Evolutionary conservation across 2,329 filamentous ascomycete species (phyloP).

Genomic region (Metarhizium rileyi): DNA sequence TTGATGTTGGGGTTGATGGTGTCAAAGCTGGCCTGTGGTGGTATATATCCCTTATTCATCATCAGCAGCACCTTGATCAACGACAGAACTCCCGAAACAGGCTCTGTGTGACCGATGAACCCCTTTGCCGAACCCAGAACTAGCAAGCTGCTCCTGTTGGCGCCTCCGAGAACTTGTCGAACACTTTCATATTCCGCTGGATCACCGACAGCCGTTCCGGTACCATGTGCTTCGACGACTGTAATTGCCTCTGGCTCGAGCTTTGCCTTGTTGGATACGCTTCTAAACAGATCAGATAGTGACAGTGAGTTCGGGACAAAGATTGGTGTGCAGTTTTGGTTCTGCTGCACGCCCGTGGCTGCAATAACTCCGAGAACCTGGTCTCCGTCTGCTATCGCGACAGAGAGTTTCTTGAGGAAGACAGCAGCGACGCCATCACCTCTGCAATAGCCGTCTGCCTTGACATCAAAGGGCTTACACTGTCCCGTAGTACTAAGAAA

Average conservation of each 20-base stretch:
- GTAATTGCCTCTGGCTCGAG: conserved; percentile 66
- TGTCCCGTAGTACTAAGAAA: conserved; percentile 31
- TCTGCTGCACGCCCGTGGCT: conserved; percentile 70
- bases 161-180: conserved; percentile 25
- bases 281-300: conserved; percentile 61
- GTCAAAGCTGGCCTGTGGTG: conserved; percentile 23
- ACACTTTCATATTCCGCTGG: conserved; percentile 72
- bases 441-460: conserved; percentile 73
- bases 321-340: conserved; percentile 71
- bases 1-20: conserved; percentile 21
- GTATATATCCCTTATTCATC: conserved; percentile 16
- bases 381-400: conserved; percentile 68
- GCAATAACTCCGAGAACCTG: conserved; percentile 64
- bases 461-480: conserved; percentile 8
- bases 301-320: conserved; percentile 70
- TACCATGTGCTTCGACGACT: conserved; percentile 85
- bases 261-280: conserved; percentile 60
- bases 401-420: conserved; percentile 67
- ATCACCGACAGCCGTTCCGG: conserved; percentile 77
- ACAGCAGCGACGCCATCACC: conserved; percentile 67
- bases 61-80: conserved; percentile 23
- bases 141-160: not conserved
- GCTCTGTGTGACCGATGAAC: conserved; percentile 52
- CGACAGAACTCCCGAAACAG: conserved; percentile 18
- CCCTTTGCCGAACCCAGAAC: conserved; percentile 39